Evolutionary conservation across 73 alveolate species (phyloP).

Genomic region (Tetrahymena thermophila): DNA sequence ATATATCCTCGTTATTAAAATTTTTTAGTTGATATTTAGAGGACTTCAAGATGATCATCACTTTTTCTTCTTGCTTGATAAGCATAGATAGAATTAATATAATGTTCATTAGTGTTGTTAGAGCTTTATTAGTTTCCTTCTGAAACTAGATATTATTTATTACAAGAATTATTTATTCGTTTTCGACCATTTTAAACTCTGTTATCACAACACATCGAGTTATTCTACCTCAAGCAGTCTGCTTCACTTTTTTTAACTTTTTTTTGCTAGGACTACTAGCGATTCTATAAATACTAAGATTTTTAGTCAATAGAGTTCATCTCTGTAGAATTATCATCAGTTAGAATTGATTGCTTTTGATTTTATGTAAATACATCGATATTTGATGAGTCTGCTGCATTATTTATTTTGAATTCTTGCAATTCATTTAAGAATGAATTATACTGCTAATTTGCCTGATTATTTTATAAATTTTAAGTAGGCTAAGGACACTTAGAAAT

Average conservation of each 20-base stretch:
- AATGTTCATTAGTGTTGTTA: not conserved
- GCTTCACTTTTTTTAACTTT: not conserved
- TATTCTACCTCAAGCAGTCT: not conserved
- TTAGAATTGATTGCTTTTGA: not conserved
- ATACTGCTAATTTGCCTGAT: not conserved
- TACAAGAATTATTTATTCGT: not conserved
- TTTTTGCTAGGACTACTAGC: not conserved
- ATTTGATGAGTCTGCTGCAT: not conserved
- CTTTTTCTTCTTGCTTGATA: not conserved
- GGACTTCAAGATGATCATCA: not conserved
- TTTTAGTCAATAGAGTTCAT: not conserved
- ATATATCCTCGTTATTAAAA: not conserved
- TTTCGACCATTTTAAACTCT: not conserved
- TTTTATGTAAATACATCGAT: not conserved
- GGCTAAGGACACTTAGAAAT: not conserved
- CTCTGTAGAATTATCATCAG: not conserved
- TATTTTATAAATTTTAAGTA: not conserved
- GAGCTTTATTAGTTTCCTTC: not conserved
- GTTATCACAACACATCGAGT: not conserved
- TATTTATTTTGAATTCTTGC: not conserved
- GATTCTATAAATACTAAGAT: not conserved
- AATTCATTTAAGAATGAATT: not conserved
- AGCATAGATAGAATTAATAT: not conserved
- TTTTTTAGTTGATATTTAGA: not conserved
- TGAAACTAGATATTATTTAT: not conserved